Evolutionary conservation across 208 protist genomes (phyloP).

Genomic region (Spongospora subterranea): DNA sequence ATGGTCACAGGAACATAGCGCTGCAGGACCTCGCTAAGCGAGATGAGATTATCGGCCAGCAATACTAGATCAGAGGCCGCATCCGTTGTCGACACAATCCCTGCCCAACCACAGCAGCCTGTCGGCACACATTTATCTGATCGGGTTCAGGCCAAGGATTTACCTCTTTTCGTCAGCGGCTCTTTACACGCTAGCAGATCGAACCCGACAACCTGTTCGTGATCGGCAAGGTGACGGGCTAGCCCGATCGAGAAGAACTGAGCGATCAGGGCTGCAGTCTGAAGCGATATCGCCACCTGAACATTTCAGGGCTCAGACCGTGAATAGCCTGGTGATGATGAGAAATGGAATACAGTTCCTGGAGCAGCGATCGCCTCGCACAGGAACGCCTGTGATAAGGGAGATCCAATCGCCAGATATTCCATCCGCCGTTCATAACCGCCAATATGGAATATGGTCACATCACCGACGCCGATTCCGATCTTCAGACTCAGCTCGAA

Average conservation of each 20-base stretch:
- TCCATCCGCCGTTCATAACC: conserved; percentile 20
- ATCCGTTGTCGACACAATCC: conserved; percentile 10
- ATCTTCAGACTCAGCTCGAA: conserved; percentile 50
- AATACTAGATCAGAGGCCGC: background rate
- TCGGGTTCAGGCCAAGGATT: background rate
- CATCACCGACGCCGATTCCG: conserved; percentile 51
- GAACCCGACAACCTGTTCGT: background rate
- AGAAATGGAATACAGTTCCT: background rate
- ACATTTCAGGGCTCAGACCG: background rate
- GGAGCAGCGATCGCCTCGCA: conserved; percentile 20
- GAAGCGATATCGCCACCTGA: conserved; percentile 16
- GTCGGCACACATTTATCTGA: background rate
- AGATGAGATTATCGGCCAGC: background rate
- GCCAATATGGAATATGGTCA: conserved; percentile 18
- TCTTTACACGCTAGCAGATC: conserved; percentile 7
- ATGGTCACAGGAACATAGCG: conserved; percentile 61
- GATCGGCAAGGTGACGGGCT: background rate
- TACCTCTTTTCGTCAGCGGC: conserved; percentile 16
- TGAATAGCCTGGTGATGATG: background rate
- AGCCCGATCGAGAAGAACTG: background rate
- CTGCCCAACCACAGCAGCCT: background rate
- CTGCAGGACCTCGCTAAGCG: background rate
- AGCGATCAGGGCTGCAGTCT: conserved; percentile 6
- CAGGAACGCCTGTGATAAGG: conserved; percentile 50
- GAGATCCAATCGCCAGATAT: conserved; percentile 52